These are phyloP conservation scores for Pleurotus cornucopiae DNA, from an alignment of 768 basidiomycete genomes.

Conservation along the genomic window DNA sequence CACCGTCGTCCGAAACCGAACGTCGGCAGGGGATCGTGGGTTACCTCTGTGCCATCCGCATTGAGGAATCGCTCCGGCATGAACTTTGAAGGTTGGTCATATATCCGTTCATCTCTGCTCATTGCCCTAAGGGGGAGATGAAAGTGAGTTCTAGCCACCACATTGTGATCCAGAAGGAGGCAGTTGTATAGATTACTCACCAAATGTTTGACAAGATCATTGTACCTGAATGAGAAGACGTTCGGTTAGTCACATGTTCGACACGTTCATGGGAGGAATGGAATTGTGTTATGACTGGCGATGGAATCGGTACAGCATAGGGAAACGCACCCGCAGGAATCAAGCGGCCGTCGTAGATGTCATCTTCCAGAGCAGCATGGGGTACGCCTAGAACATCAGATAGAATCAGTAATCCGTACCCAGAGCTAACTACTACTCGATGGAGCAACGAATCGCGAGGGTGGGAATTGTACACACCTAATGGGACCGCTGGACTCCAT, in stretches of 20 bases:
- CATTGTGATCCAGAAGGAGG: neutral
- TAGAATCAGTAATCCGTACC: neutral
- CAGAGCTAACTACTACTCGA: neutral
- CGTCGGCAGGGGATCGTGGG: neutral
- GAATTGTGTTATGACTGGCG: neutral
- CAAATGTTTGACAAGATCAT: constrained; percentile 7
- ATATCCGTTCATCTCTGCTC: constrained; percentile 4
- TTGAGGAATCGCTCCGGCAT: constrained; percentile 4
- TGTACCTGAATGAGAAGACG: neutral
- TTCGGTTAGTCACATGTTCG: neutral
- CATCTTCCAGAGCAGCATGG: constrained; percentile 8
- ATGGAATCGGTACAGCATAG: neutral
- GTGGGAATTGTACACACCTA: neutral
- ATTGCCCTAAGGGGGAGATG: neutral
- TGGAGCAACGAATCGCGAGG: neutral
- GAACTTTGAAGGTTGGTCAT: neutral
- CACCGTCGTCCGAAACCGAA: constrained; percentile 9
- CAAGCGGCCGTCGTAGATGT: constrained; percentile 7
- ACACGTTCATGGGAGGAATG: neutral
- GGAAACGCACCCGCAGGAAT: constrained; percentile 3
- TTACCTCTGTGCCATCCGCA: constrained; percentile 1
- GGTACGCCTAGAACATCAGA: constrained; percentile 7
- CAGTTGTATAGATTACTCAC: neutral
- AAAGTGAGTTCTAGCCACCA: neutral
- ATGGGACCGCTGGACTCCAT: constrained; percentile 13